These are phyloP conservation scores for Venturia carpophila DNA, from an alignment of 2,329 filamentous ascomycete species.

Conservation along the genomic window DNA sequence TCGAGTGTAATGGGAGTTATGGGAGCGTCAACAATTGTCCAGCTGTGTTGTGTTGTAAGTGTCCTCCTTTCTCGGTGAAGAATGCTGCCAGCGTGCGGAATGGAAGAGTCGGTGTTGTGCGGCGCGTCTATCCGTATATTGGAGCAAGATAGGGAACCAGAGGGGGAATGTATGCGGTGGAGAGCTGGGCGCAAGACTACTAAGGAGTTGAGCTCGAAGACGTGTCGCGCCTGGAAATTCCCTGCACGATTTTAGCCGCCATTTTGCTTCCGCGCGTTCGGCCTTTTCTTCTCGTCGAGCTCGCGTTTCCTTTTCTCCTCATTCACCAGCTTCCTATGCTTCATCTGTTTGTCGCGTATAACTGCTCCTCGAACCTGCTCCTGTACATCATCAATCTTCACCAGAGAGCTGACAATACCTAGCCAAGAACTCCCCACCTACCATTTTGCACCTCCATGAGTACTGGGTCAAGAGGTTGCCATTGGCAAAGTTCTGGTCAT, in stretches of 20 bases:
- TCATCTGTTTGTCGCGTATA: no score
- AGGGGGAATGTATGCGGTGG: background rate
- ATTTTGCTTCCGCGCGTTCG: background rate
- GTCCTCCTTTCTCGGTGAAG: background rate
- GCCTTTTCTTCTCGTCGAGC: no score
- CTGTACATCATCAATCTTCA: no score
- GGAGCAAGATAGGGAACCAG: background rate
- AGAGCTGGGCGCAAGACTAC: background rate
- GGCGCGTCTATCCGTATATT: background rate
- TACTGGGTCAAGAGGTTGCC: no score
- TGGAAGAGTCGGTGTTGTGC: background rate
- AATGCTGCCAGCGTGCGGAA: background rate
- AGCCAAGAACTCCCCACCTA: no score
- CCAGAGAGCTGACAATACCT: no score
- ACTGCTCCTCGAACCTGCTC: no score
- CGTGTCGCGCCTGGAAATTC: background rate
- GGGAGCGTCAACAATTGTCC: background rate
- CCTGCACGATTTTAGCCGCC: background rate
- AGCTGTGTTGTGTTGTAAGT: background rate
- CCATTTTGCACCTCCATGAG: no score
- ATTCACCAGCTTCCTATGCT: no score
- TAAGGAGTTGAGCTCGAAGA: background rate
- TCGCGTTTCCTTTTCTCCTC: no score
- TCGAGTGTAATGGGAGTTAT: background rate
- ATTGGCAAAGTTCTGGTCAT: no score